These are phyloP conservation scores for Yarrowia hollandica DNA, from an alignment of 805 yeast species.

Conservation along the genomic window DNA sequence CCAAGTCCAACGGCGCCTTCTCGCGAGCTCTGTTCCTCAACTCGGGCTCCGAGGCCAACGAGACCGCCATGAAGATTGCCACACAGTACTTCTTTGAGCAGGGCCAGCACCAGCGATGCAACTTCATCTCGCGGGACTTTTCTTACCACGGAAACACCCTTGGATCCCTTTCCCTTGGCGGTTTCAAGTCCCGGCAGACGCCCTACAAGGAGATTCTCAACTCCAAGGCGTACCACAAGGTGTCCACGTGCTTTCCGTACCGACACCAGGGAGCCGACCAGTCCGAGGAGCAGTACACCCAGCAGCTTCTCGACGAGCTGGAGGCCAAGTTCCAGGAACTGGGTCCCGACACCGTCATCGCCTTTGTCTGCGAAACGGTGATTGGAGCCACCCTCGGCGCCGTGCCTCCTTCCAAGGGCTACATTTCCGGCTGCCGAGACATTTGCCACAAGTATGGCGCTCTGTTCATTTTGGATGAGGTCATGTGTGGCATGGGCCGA, in stretches of 20 bases:
- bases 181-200: slow-evolving; percentile 38
- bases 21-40: slow-evolving; percentile 25
- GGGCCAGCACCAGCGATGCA: slow-evolving; percentile 46
- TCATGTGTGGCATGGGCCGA: slow-evolving; percentile 60
- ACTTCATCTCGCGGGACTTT: slow-evolving; percentile 48
- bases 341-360: slow-evolving; percentile 49
- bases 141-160: slow-evolving; percentile 54
- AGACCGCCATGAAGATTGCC: slow-evolving; percentile 61
- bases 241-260: slow-evolving; percentile 40
- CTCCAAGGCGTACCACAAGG: slow-evolving; percentile 34
- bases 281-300: slow-evolving; percentile 46
- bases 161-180: slow-evolving; percentile 45
- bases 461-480: slow-evolving; percentile 54
- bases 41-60: slow-evolving; percentile 66
- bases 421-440: slow-evolving; percentile 49
- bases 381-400: slow-evolving; percentile 52
- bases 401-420: slow-evolving; percentile 49
- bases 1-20: slow-evolving; percentile 29
- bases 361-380: slow-evolving; percentile 50
- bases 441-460: slow-evolving; percentile 56
- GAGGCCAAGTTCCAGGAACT: slow-evolving; percentile 47
- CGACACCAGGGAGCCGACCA: slow-evolving; percentile 42
- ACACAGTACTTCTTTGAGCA: slow-evolving; percentile 50
- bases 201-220: slow-evolving; percentile 27
- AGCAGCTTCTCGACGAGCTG: slow-evolving; percentile 45